Evolutionary conservation across 1,284 basidiomycete species (phyloP).

Genomic region (Irpex lacteus): DNA sequence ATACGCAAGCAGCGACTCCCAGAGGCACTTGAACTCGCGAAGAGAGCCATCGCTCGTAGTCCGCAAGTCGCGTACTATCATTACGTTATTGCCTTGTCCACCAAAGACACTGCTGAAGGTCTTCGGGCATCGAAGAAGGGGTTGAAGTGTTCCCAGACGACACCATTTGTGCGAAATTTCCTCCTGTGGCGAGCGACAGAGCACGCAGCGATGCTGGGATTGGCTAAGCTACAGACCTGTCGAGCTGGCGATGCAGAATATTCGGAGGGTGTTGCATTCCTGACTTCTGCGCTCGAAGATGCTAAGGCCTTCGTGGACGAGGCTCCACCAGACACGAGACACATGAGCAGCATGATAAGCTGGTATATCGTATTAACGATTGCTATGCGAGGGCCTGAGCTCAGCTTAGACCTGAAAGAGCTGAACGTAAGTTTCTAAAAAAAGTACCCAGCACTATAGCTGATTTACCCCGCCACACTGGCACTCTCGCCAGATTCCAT

Average conservation of each 20-base stretch:
- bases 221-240: constrained; percentile 44
- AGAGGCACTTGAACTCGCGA: constrained; percentile 43
- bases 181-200: constrained; percentile 58
- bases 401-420: constrained; percentile 46
- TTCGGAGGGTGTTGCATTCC: constrained; percentile 57
- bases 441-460: no score
- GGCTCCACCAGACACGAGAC: constrained; percentile 58
- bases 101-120: constrained; percentile 25
- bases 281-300: constrained; percentile 55
- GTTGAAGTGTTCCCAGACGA: constrained; percentile 35
- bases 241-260: constrained; percentile 40
- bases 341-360: constrained; percentile 53
- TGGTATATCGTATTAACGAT: constrained; percentile 57
- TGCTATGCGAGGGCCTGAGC: constrained; percentile 44
- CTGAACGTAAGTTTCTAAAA: constrained; percentile 38
- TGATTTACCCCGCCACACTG: background rate
- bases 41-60: constrained; percentile 46
- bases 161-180: constrained; percentile 33
- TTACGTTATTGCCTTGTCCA: constrained; percentile 42
- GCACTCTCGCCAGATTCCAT: constrained; percentile 30
- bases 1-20: constrained; percentile 36
- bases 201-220: constrained; percentile 53
- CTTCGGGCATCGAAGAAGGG: constrained; percentile 57
- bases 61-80: constrained; percentile 57
- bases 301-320: constrained; percentile 49